Percentiles rank a stretch among this genome's conserved stretches.
Evolutionary conservation across 257 asterid species (phyloP).

Genomic region (Vinca minor): DNA sequence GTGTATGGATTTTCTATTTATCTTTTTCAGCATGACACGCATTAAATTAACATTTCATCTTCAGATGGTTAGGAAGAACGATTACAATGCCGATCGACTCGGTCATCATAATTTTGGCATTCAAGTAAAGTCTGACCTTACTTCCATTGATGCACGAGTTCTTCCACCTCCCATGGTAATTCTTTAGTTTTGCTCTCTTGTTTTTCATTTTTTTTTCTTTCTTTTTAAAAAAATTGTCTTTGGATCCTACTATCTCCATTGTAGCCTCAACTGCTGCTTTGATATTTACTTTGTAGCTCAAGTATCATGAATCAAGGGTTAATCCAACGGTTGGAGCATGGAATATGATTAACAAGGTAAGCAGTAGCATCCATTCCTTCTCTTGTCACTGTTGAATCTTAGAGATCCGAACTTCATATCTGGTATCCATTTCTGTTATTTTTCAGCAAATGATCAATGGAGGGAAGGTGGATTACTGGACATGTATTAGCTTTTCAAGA

Average conservation of each 20-base stretch:
- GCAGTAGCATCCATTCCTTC: not conserved
- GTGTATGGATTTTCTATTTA: not conserved
- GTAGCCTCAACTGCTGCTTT: not conserved
- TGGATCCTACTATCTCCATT: not conserved
- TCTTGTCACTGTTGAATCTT: no score
- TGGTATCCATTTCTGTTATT: not conserved
- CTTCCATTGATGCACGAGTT: conserved; percentile 62
- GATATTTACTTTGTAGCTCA: conserved; percentile 37
- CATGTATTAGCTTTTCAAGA: conserved; percentile 52
- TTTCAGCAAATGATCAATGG: conserved; percentile 66
- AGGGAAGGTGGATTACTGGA: conserved; percentile 53
- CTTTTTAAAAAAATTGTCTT: no score
- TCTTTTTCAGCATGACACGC: not conserved
- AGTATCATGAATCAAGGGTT: conserved; percentile 39
- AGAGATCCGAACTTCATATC: not conserved
- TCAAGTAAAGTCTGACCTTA: conserved; percentile 28
- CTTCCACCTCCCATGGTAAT: conserved; percentile 63
- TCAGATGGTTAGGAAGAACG: conserved; percentile 39
- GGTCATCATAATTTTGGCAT: conserved; percentile 54
- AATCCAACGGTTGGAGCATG: conserved; percentile 67
- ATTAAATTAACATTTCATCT: not conserved
- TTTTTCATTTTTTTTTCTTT: not conserved
- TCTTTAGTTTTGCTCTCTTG: not conserved
- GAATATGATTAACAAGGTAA: conserved; percentile 79
- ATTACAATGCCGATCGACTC: conserved; percentile 25